Evolutionary conservation across 768 basidiomycete species (phyloP), one percentile per base, ranked within the genome.

Genomic region (Cystobasidium onofrii): DNA sequence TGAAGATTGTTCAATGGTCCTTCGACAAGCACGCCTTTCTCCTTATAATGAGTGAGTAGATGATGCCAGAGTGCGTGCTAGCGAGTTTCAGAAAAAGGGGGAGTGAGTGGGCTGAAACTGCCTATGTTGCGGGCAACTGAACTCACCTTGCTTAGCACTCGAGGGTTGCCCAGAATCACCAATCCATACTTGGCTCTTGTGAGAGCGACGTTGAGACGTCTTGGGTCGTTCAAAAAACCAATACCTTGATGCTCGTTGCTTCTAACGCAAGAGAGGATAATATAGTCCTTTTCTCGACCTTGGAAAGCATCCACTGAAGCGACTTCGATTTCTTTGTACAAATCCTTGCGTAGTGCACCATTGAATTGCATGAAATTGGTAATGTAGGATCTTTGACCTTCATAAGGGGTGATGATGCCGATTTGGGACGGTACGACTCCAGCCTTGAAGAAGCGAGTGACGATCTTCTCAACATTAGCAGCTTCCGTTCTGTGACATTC

Each of bases 281-380:
- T 98, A 79, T 99, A 99, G 81, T 99, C 96, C 86, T 99, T 99
- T 84, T 99, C 96, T 80, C 96, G 87, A 61, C 96, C 96, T 80
- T 99, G 96, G 87, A 99, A 99, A 4, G 96, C 96, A 80, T 99
- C 96, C 67, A 99, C 96, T 76, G 90, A 92, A 3, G 96, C 96
- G 61, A 99, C 96, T 80, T 99, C 96, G 46, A 99, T 94, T 79
- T 99, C 96, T 84, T 99, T 99, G 84, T 99, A 99, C 20, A 98
- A 82, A 77, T 99, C 96, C 84, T 98, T 99, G 88, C 97, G 97
- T 75, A 98, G 84, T 31, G 93, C 89, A n/a, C 96, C 96, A 80
- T 97, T 96, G 84, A 96, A 92, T 83, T 99, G 96, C 96, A 99
- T 98, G 81, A 95, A 99, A 81, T 92, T 95, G 81, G 95, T 94